phyloP scores from a whole-genome alignment of 139 green algal species.

The Coelastrella sp. region DNA sequence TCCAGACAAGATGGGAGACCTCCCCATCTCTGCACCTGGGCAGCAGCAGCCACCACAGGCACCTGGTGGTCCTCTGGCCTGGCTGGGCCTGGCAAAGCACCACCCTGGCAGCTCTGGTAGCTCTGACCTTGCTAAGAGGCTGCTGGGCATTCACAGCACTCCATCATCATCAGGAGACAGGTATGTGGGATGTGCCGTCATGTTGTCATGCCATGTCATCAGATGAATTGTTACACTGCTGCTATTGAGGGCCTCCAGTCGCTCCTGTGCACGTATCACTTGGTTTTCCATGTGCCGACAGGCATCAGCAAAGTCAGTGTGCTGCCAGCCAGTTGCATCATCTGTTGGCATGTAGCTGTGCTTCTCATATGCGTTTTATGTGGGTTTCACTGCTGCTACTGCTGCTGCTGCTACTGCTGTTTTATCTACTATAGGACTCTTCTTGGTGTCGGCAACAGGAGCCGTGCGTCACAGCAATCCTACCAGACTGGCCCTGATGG shows the following conservation, averaged over 20 bases:
- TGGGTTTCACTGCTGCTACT: background rate
- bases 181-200: too few relatives aligned
- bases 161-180: too few relatives aligned
- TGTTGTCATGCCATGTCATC: too few relatives aligned
- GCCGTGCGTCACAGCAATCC: too few relatives aligned
- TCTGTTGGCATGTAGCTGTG: background rate
- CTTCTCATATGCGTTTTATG: background rate
- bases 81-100: background rate
- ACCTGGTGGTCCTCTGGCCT: background rate
- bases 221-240: too few relatives aligned
- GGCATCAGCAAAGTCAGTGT: too few relatives aligned
- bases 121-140: background rate
- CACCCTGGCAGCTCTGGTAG: background rate
- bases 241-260: too few relatives aligned
- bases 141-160: background rate
- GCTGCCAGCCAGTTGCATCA: background rate
- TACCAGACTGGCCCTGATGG: background rate
- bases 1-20: background rate
- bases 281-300: too few relatives aligned
- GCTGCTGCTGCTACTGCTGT: background rate
- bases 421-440: background rate
- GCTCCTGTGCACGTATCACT: too few relatives aligned
- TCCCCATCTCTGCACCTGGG: background rate
- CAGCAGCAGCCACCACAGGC: background rate
- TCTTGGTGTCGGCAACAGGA: background rate